Conservation (phyloP, 1,139 yeast species). For the Trichomonascaceae sp. region DNA sequence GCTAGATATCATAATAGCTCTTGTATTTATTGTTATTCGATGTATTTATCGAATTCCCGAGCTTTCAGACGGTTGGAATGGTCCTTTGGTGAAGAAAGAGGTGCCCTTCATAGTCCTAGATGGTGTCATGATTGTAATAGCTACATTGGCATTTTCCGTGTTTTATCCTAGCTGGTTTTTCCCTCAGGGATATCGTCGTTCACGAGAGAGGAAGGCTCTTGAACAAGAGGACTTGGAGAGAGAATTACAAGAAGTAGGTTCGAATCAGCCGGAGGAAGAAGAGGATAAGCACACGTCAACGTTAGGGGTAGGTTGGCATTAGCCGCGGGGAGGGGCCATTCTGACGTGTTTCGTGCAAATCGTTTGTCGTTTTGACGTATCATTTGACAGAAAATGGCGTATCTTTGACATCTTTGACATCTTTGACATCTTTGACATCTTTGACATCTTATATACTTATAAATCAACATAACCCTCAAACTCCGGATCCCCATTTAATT, state of each 20-base stretch:
- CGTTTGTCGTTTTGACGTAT: no score
- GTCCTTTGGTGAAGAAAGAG: conserved; percentile 63
- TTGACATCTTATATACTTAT: no score
- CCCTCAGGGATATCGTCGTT: background rate
- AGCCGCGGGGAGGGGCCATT: no score
- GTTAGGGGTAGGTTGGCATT: no score
- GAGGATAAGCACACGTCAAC: no score
- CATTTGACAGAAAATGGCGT: no score
- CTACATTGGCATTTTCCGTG: conserved; percentile 41
- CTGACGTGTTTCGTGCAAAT: no score
- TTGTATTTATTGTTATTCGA: conserved; percentile 48
- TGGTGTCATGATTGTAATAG: conserved; percentile 58
- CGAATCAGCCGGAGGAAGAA: background rate
- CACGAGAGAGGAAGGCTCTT: background rate
- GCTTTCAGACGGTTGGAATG: conserved; percentile 73
- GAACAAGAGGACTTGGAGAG: background rate
- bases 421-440: no score
- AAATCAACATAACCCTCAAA: no score
- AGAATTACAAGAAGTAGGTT: background rate
- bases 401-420: no score
- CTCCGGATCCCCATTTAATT: no score
- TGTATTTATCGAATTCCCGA: conserved; percentile 80
- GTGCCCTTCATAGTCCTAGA: conserved; percentile 71
- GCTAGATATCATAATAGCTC: conserved; percentile 38
- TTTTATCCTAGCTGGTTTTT: conserved; percentile 46